Conservation (phyloP, 495 filamentous ascomycete genomes). For the Penicillium egyptiacum region DNA sequence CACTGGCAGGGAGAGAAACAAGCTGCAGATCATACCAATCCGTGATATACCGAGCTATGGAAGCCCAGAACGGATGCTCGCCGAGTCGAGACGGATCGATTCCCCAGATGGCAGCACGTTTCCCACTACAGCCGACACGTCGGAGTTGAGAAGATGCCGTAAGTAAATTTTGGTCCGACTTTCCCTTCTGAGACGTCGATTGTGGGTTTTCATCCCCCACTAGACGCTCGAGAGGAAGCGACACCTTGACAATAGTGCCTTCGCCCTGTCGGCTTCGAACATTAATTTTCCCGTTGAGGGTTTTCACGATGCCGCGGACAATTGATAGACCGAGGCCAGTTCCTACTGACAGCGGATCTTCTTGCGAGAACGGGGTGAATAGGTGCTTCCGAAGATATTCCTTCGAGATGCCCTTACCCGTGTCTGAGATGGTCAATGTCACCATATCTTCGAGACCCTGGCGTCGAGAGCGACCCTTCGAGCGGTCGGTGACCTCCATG, state of each 20-base stretch:
- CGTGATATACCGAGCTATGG: slow-evolving; percentile 27
- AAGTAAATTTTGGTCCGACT: slow-evolving; percentile 7
- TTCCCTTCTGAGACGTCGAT: neutral
- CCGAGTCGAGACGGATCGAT: slow-evolving; percentile 12
- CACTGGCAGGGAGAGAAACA: slow-evolving; percentile 27
- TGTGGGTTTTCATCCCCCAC: slow-evolving; percentile 14
- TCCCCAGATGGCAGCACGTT: slow-evolving; percentile 23
- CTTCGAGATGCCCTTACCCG: slow-evolving; percentile 48
- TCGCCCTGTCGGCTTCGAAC: slow-evolving; percentile 45
- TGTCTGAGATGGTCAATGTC: slow-evolving; percentile 42
- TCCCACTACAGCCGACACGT: slow-evolving; percentile 14
- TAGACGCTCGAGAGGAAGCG: slow-evolving; percentile 38
- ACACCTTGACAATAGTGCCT: slow-evolving; percentile 51
- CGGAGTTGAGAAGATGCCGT: slow-evolving; percentile 17
- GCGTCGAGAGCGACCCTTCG: slow-evolving; percentile 16
- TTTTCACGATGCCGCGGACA: slow-evolving; percentile 49
- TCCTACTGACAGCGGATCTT: slow-evolving; percentile 40
- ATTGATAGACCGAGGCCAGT: slow-evolving; percentile 53
- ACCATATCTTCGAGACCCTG: slow-evolving; percentile 33
- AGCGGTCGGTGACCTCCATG: slow-evolving; percentile 45
- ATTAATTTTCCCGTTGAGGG: slow-evolving; percentile 50
- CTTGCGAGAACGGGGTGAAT: slow-evolving; percentile 48
- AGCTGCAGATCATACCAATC: slow-evolving; percentile 44
- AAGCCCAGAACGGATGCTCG: slow-evolving; percentile 12
- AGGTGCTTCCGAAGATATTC: slow-evolving; percentile 43